Base-by-base conservation (phyloP, 2,329 filamentous ascomycete species). In the Alternaria angustiovoidea region DNA sequence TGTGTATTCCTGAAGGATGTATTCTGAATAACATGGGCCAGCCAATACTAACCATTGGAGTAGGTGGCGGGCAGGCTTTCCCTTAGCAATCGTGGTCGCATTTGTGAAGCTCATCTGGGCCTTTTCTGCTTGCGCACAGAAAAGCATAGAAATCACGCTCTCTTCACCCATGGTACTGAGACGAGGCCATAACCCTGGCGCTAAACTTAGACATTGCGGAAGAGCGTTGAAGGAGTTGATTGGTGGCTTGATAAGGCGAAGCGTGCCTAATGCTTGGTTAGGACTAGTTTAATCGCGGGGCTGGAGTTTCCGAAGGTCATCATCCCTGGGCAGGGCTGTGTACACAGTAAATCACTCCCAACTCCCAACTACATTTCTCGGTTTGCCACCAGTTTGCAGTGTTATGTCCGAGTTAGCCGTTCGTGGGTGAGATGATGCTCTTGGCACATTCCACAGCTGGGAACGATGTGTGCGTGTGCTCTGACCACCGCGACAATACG, bases 51-150 rank as follows among this genome's bases (percentile, higher is more conserved):
- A n/a, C n/a, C n/a, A n/a, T n/a, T n/a, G n/a, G n/a, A n/a, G n/a
- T n/a, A n/a, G n/a, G n/a, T n/a, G n/a, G n/a, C n/a, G n/a, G n/a
- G n/a, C n/a, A n/a, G n/a, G n/a, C n/a, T n/a, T n/a, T n/a, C n/a
- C n/a, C n/a, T n/a, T n/a, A 18, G 18, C 18, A 18, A 18, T 12
- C 28, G 1, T 4, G 28, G 28, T 30, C 28, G 28, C 28, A 0
- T 11, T 2, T 30, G 9, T 30, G 28, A 11, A 30, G 28, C 9
- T 30, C 28, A 30, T 11, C 9, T 11, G 11, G 9, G 3, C 28
- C 1, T 1, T 0, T 11, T 11, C 28, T 30, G 28, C 28, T 5
- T 30, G 28, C 12, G 14, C 2, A 0, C 1, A 36, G 0, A 8
- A 20, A 39, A 11, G n/a, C 4, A 39, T 9, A 0, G 9, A 11